Evolutionary conservation across 2,329 filamentous ascomycete genomes (phyloP).

Genomic region (Taxawa tesnikishii): DNA sequence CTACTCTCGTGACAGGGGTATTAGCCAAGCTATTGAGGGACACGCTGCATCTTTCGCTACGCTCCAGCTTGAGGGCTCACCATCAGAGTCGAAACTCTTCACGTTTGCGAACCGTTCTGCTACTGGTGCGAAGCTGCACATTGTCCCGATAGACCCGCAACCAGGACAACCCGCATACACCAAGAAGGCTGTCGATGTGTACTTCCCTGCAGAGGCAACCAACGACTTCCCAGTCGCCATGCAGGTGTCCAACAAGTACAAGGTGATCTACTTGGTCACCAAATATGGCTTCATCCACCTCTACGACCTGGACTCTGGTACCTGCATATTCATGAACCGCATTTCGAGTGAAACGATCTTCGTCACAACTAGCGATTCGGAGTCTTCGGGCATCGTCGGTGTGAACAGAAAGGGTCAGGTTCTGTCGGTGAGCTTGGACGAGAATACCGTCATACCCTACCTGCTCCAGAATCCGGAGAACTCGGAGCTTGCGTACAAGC

Average conservation of each 20-base stretch:
- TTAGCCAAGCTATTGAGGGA: conserved; percentile 96
- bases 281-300: conserved; percentile 99
- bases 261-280: conserved; percentile 91
- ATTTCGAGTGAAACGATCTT: conserved; percentile 99
- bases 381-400: conserved; percentile 78
- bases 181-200: conserved; percentile 96
- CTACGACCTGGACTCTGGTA: conserved; percentile 91
- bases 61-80: conserved; percentile 74
- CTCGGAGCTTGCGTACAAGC: conserved; percentile 83
- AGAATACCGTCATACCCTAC: conserved; percentile 83
- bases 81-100: conserved; percentile 88
- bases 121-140: conserved; percentile 85
- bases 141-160: conserved; percentile 93
- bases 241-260: conserved; percentile 94
- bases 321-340: conserved; percentile 98
- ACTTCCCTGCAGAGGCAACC: conserved; percentile 88
- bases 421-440: conserved; percentile 84
- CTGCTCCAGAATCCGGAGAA: conserved; percentile 94
- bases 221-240: conserved; percentile 98
- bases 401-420: conserved; percentile 98
- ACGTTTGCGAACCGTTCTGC: conserved; percentile 88
- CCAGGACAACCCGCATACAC: conserved; percentile 77
- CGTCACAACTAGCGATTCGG: conserved; percentile 73
- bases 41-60: conserved; percentile 93
- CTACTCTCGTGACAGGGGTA: conserved; percentile 88